Base-by-base conservation (phyloP, 1,139 yeast genomes). In the Suhomyces bokatorum region DNA sequence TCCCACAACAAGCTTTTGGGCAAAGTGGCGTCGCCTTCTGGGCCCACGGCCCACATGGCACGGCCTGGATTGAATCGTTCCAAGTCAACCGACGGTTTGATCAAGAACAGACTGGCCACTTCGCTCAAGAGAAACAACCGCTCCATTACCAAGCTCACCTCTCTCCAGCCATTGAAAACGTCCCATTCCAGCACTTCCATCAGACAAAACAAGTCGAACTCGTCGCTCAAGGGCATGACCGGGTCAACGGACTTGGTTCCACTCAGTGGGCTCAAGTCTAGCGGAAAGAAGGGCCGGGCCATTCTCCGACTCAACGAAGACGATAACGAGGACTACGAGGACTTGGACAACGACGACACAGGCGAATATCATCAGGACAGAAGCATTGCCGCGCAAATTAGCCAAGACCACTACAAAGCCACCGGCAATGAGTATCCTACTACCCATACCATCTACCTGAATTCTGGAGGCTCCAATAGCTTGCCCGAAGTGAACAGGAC, bases 11-110 rank as follows among this genome's bases (percentile, higher is more conserved):
- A 66, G 43, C 49, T 56, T 11, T 42, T 56, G 31, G 57, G 54
- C 42, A 61, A 62, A 37, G 48, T 60, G 26, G 47, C 58, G 6
- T 43, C 56, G 12, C 49, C 59, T 4, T 47, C 61, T 1, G 44
- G 52, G 10, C 47, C 57, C 2, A 39, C 57, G 9, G 50, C 49
- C 10, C 37, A 52, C 1, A 26, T 51, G 8, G 46, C 43, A 0
- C 51, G 77, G 35, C 78, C 78, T 6, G 52, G 61, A 24, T 58
- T 74, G 44, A 66, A 61, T 49, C 55, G 77, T 42, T 72, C 77
- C 11, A 73, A 72, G 47, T 71, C 77, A 3, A 66, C 77, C 3
- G 79, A 74, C 49, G 76, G 73, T 0, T 62, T 73, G 32, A 50
- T 63, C 7, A 59, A 63, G 40, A 52, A 60, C 20, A 45, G 58